Evolutionary conservation across 148 eudicot species (phyloP).

Genomic region (Fagopyrum esculentum): DNA sequence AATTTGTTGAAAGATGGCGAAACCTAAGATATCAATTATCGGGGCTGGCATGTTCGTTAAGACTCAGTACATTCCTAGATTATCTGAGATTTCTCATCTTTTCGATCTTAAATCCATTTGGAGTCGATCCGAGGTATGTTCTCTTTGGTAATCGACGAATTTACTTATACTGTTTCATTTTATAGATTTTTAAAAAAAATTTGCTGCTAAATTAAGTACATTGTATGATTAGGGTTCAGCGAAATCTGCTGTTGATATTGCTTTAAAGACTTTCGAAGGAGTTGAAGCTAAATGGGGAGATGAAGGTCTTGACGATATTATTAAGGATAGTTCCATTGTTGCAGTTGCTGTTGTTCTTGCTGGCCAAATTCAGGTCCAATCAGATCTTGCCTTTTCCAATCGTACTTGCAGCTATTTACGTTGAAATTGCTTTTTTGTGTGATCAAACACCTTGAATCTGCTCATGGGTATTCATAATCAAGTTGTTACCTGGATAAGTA

Average conservation of each 20-base stretch:
- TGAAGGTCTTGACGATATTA: slow-evolving; percentile 66
- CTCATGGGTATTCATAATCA: background rate
- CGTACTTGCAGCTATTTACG: background rate
- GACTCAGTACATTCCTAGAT: slow-evolving; percentile 72
- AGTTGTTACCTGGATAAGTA: background rate
- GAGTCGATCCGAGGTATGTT: slow-evolving; percentile 74
- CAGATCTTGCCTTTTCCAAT: background rate
- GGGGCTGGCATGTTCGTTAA: slow-evolving; percentile 93
- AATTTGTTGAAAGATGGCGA: slow-evolving; percentile 25
- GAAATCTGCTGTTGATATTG: slow-evolving; percentile 66
- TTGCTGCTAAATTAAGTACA: slow-evolving; percentile 1
- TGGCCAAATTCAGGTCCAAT: slow-evolving; percentile 70
- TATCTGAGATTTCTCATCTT: slow-evolving; percentile 74
- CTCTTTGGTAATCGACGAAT: background rate
- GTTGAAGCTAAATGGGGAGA: slow-evolving; percentile 85
- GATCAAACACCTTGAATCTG: background rate
- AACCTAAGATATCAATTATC: slow-evolving; percentile 62
- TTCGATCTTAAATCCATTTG: slow-evolving; percentile 67
- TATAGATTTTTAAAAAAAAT: background rate
- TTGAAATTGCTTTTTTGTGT: background rate
- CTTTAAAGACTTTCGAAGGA: slow-evolving; percentile 51
- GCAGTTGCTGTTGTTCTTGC: slow-evolving; percentile 96
- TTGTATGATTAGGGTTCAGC: slow-evolving; percentile 60
- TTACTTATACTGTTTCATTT: background rate
- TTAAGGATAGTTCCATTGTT: slow-evolving; percentile 49